Evolutionary conservation across 768 basidiomycete genomes (phyloP), one percentile per base, ranked within the genome.

Genomic region (Podaxis rugospora): DNA sequence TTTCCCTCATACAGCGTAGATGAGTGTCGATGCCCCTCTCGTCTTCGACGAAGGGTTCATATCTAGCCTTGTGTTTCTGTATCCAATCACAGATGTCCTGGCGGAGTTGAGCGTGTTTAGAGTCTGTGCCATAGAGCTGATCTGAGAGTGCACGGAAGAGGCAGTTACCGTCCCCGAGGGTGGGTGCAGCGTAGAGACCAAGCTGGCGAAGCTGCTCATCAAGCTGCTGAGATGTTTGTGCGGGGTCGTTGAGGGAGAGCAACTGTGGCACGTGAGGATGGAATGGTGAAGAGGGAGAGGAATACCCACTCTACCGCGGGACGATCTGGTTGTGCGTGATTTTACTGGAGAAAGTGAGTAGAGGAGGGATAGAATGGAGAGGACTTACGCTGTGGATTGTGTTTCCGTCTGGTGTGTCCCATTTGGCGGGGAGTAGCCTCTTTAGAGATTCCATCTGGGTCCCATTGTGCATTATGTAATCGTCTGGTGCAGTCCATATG

Each of bases 141-240:
- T 96, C 94, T 50, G 89, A 87, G 57, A 95, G 80, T 0, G 94
- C 92, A 50, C 93, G 88, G 74, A 95, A 97, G 64, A 97, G 84
- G 73, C 94, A 97, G 75, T 95, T 96, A 51, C 95, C 94, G 72
- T 96, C 91, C 54, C 92, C 93, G 46, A 92, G 73, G 16, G 91
- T 95, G 64, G 85, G 80, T 2, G 91, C 90, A n/a, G 93, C 89
- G 71, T 95, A 95, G 7, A 95, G 79, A 2, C 93, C 92, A 55
- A 93, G 76, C 4, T 85, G 79, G 52, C 85, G 83, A 40, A 96
- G 85, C 74, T 95, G 92, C 57, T 80, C 77, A 5, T 79, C 84
- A 64, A 95, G 86, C 54, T 80, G 81, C 60, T 83, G 81, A 21
- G 84, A 85, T 71, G 84, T 89, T 66, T 84, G 77, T 42, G 78